These are phyloP conservation scores for Alternaria ventricosa DNA, from an alignment of 2,329 filamentous ascomycete species.

Conservation along the genomic window DNA sequence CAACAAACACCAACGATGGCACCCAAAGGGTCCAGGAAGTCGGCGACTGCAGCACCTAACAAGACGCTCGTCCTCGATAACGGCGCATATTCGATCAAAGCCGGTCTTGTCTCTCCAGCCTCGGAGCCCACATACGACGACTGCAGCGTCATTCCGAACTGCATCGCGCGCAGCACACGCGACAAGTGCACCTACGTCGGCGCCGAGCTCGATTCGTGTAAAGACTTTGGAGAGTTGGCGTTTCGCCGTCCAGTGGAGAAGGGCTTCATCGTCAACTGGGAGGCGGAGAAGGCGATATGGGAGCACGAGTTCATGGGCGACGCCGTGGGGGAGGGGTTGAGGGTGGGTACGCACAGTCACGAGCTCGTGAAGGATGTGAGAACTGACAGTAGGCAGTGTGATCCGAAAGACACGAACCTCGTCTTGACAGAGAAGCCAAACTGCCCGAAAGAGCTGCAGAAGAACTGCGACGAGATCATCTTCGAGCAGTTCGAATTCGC, in stretches of 20 bases:
- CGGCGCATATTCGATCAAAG: constrained; percentile 89
- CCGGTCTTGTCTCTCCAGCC: constrained; percentile 67
- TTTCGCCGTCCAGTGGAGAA: constrained; percentile 92
- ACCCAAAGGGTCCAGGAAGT: constrained; percentile 43
- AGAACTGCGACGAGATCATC: constrained; percentile 92
- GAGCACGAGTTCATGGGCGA: constrained; percentile 84
- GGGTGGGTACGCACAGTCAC: constrained; percentile 46
- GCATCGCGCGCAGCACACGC: constrained; percentile 78
- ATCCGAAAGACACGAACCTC: constrained; percentile 81
- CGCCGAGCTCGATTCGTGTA: constrained; percentile 77
- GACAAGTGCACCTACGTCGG: constrained; percentile 80
- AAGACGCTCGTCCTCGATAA: constrained; percentile 89
- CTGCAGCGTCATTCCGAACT: constrained; percentile 83
- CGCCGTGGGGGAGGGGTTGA: constrained; percentile 68
- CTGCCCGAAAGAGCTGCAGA: constrained; percentile 78
- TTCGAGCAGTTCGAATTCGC: constrained; percentile 97
- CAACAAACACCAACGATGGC: constrained; percentile 29
- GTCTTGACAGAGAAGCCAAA: constrained; percentile 88
- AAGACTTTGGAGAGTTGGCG: constrained; percentile 85
- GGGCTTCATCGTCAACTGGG: constrained; percentile 96
- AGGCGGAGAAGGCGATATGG: constrained; percentile 94
- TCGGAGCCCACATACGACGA: constrained; percentile 34
- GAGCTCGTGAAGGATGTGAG: neutral
- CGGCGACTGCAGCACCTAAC: constrained; percentile 19
- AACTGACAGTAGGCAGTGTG: constrained; percentile 57